phyloP scores from a whole-genome alignment of 495 filamentous ascomycete genomes.

The Podospora tetraspora region DNA sequence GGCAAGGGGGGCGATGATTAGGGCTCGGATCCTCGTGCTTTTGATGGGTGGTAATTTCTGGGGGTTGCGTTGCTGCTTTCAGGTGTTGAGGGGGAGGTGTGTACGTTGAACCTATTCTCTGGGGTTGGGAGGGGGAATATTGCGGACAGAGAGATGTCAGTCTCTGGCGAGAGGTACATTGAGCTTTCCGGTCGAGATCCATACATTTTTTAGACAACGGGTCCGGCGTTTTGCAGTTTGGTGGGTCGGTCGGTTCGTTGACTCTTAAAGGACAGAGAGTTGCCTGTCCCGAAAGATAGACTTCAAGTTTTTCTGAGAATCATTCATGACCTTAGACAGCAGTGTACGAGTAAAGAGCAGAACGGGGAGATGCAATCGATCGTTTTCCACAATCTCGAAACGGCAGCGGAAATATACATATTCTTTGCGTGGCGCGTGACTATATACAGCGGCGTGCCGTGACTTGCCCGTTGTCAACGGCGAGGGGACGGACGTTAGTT shows the following conservation, averaged over 20 bases:
- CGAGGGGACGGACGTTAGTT: background rate
- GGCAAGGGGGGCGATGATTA: slow-evolving; percentile 5
- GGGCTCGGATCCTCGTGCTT: background rate
- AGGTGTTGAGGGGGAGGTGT: background rate
- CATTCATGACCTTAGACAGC: background rate
- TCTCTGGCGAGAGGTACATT: background rate
- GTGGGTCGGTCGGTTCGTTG: too few relatives aligned
- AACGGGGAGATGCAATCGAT: background rate
- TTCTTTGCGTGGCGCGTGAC: background rate
- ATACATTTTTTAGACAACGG: background rate
- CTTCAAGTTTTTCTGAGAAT: background rate
- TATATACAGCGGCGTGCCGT: slow-evolving; percentile 5
- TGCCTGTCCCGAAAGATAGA: background rate
- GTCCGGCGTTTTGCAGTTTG: background rate
- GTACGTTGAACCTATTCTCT: background rate
- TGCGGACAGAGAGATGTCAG: background rate
- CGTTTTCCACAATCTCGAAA: background rate
- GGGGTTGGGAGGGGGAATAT: background rate
- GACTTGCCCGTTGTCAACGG: background rate
- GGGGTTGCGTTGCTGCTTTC: background rate
- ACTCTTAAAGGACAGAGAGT: background rate
- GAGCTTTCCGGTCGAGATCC: background rate
- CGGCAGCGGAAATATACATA: slow-evolving; percentile 1
- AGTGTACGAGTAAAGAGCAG: background rate
- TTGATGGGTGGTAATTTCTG: background rate